These are phyloP conservation scores for Xerophyta viscosa DNA, from an alignment of 106 monocot genomes.

Conservation along the genomic window DNA sequence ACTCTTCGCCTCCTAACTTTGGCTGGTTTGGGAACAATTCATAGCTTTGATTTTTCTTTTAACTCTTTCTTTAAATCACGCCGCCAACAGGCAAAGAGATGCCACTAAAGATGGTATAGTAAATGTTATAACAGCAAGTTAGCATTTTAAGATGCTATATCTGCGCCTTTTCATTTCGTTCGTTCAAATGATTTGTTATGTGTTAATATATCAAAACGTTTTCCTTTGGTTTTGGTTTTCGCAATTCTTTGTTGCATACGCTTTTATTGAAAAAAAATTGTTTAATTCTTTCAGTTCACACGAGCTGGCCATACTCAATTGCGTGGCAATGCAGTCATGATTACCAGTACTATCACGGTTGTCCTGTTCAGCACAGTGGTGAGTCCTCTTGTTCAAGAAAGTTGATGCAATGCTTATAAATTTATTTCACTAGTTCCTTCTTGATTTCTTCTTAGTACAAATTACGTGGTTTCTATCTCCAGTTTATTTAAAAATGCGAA, in stretches of 20 bases:
- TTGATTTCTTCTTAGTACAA: not conserved
- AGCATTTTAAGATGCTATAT: no score
- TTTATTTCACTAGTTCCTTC: not conserved
- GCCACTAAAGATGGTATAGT: no score
- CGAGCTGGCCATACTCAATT: slow-evolving; percentile 84
- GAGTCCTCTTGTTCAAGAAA: slow-evolving; percentile 6
- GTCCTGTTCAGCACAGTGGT: slow-evolving; percentile 98
- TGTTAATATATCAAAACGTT: not conserved
- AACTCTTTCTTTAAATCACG: no score
- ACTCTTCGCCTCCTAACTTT: no score
- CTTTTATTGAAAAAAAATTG: not conserved
- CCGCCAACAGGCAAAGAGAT: no score
- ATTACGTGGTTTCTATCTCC: not conserved
- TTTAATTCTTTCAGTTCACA: slow-evolving; percentile 61
- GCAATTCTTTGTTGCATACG: not conserved
- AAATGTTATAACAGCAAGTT: no score
- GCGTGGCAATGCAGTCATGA: slow-evolving; percentile 84
- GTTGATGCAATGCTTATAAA: not conserved
- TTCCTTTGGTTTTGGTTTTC: not conserved
- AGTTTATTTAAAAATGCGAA: not conserved
- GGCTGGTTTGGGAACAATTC: no score
- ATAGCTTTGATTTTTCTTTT: no score
- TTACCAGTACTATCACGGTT: slow-evolving; percentile 94
- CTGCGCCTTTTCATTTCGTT: no score
- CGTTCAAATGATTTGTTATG: not conserved